Percentiles rank a stretch among this genome's conserved stretches.
Conservation (phyloP, 2,329 filamentous ascomycete species). For the Pyrenophora tritici-repentis region DNA sequence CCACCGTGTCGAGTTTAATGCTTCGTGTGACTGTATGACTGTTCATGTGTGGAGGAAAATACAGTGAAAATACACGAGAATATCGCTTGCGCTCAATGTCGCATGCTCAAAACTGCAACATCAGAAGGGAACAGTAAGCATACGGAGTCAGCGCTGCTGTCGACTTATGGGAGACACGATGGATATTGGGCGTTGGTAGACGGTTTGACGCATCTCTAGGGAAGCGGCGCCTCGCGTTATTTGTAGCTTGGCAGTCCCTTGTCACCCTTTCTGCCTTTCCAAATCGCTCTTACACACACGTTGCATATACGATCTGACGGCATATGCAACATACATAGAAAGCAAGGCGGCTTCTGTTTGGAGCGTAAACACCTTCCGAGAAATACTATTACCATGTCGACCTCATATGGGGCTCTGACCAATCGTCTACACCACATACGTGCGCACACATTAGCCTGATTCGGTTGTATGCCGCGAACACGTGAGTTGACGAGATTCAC, state of each 20-base stretch:
- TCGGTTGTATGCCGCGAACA: constrained; percentile 28
- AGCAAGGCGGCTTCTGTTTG: neutral
- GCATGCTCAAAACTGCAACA: too few species aligned
- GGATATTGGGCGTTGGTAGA: too few species aligned
- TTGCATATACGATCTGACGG: constrained; percentile 8
- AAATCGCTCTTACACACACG: neutral
- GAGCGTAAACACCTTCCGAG: neutral
- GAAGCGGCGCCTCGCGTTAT: too few species aligned
- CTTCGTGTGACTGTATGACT: too few species aligned
- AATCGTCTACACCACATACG: constrained; percentile 3
- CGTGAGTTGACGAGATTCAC: constrained; percentile 19
- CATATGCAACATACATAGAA: constrained; percentile 1
- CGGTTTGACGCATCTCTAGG: too few species aligned
- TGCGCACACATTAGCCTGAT: constrained; percentile 14
- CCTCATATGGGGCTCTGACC: constrained; percentile 4
- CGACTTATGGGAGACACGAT: too few species aligned
- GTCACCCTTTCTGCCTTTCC: constrained; percentile 1
- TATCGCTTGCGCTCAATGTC: too few species aligned
- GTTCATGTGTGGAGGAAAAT: too few species aligned
- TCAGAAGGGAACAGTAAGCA: too few species aligned
- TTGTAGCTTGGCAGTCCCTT: constrained; percentile 6
- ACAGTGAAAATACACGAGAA: too few species aligned
- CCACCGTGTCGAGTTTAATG: too few species aligned
- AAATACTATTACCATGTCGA: neutral
- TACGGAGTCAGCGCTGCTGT: too few species aligned